Evolutionary conservation across 345 rosid species (phyloP).

Genomic region (Linum trigynum): DNA sequence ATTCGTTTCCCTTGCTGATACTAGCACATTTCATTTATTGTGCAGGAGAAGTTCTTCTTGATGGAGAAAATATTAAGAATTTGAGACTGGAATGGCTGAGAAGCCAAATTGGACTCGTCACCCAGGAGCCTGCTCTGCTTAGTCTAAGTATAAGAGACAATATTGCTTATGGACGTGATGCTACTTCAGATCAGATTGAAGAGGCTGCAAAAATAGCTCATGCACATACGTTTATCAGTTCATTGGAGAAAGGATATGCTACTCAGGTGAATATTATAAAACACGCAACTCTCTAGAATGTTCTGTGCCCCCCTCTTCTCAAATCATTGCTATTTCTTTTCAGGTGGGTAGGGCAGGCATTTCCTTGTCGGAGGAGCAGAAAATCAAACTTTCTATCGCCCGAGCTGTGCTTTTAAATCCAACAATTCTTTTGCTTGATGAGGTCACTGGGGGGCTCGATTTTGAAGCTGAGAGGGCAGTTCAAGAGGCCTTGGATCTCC

Average conservation of each 20-base stretch:
- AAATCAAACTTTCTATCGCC: slow-evolving; percentile 88
- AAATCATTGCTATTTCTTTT: slow-evolving; percentile 14
- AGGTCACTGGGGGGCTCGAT: slow-evolving; percentile 97
- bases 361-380: slow-evolving; percentile 83
- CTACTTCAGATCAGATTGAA: slow-evolving; percentile 74
- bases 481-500: slow-evolving; percentile 88
- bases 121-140: slow-evolving; percentile 94
- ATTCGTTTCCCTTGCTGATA: slow-evolving; percentile 14
- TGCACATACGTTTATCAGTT: slow-evolving; percentile 88
- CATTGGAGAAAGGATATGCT: slow-evolving; percentile 81
- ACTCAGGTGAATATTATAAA: slow-evolving; percentile 49
- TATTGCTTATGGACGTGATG: slow-evolving; percentile 82
- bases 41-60: slow-evolving; percentile 98
- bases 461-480: slow-evolving; percentile 95
- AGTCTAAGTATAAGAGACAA: slow-evolving; percentile 85
- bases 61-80: slow-evolving; percentile 92
- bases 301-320: slow-evolving; percentile 1
- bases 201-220: slow-evolving; percentile 95
- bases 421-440: slow-evolving; percentile 84
- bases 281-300: not conserved
- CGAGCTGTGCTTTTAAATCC: slow-evolving; percentile 95
- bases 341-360: slow-evolving; percentile 95
- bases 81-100: slow-evolving; percentile 87
- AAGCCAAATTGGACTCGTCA: slow-evolving; percentile 92
- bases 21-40: slow-evolving; percentile 15